Percentiles rank a stretch among this genome's conserved stretches.
These are phyloP conservation scores for Mycena indigotica DNA, from an alignment of 768 basidiomycete genomes.

Conservation along the genomic window DNA sequence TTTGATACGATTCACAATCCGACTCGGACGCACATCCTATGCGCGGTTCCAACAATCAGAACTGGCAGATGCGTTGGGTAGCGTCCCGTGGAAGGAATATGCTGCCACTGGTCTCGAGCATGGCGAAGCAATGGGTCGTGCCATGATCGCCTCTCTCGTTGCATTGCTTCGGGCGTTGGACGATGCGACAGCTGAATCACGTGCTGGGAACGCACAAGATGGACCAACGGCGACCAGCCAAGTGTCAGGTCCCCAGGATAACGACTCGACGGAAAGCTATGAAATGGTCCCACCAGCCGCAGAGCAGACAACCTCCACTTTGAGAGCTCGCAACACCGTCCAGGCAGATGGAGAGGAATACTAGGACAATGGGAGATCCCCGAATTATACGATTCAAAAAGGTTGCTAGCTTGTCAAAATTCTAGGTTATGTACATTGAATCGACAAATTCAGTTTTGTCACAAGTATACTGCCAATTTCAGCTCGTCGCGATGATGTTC, in stretches of 20 bases:
- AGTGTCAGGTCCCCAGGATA: not conserved
- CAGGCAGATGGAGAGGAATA: not conserved
- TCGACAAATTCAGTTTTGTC: no score
- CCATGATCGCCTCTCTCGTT: not conserved
- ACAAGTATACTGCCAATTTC: no score
- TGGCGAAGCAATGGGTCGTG: not conserved
- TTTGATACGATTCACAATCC: no score
- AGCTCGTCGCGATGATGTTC: no score
- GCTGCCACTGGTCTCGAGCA: not conserved
- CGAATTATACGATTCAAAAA: no score
- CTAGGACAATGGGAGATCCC: no score
- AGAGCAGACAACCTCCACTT: not conserved
- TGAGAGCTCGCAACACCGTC: not conserved
- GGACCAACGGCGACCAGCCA: not conserved
- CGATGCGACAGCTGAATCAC: not conserved
- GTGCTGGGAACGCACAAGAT: not conserved
- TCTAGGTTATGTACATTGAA: no score
- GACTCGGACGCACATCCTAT: not conserved
- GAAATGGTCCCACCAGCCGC: not conserved
- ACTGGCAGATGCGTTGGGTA: not conserved
- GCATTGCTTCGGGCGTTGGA: not conserved
- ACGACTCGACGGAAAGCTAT: not conserved
- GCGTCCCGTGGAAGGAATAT: not conserved
- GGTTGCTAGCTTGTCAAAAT: no score
- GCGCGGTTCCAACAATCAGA: not conserved